A percentile compares a stretch with the other conserved stretches of the same genome.
Evolutionary conservation across 805 yeast genomes (phyloP).

Genomic region (Candida michaelii): DNA sequence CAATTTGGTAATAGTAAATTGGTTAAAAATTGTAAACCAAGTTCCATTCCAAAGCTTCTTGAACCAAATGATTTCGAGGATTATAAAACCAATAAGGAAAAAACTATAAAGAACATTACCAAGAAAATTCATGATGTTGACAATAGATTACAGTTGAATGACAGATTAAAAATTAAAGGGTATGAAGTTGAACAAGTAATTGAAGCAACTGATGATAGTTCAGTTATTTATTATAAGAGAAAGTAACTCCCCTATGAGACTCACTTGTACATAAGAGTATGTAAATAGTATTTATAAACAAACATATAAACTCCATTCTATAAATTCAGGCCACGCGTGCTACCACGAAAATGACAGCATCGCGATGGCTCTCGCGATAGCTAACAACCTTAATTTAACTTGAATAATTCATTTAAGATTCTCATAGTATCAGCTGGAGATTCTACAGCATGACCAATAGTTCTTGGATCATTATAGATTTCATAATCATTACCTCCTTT

Average conservation of each 20-base stretch:
- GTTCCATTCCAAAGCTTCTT: slow-evolving; percentile 51
- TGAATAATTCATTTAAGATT: slow-evolving; percentile 81
- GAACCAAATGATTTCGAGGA: slow-evolving; percentile 48
- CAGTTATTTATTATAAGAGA: slow-evolving; percentile 61
- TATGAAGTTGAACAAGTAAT: slow-evolving; percentile 51
- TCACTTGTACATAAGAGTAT: too few species aligned
- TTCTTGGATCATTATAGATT: slow-evolving; percentile 88
- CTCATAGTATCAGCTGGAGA: slow-evolving; percentile 86
- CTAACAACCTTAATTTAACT: slow-evolving; percentile 31
- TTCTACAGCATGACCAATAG: slow-evolving; percentile 92
- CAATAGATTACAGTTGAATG: slow-evolving; percentile 46
- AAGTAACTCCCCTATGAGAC: too few species aligned
- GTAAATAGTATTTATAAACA: slow-evolving; percentile 8
- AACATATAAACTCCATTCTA: neutral
- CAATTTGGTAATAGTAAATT: slow-evolving; percentile 84
- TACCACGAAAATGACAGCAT: too few species aligned
- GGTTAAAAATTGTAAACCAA: slow-evolving; percentile 57
- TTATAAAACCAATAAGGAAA: slow-evolving; percentile 6
- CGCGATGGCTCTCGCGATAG: too few species aligned
- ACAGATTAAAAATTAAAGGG: slow-evolving; percentile 22
- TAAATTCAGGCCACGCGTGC: too few species aligned
- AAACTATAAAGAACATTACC: slow-evolving; percentile 24
- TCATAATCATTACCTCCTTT: slow-evolving; percentile 99
- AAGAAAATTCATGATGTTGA: slow-evolving; percentile 32
- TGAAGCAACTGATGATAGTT: slow-evolving; percentile 59